These are phyloP conservation scores for Phytophthora litchii DNA, from an alignment of 352 stramenopile genomes.

Conservation along the genomic window DNA sequence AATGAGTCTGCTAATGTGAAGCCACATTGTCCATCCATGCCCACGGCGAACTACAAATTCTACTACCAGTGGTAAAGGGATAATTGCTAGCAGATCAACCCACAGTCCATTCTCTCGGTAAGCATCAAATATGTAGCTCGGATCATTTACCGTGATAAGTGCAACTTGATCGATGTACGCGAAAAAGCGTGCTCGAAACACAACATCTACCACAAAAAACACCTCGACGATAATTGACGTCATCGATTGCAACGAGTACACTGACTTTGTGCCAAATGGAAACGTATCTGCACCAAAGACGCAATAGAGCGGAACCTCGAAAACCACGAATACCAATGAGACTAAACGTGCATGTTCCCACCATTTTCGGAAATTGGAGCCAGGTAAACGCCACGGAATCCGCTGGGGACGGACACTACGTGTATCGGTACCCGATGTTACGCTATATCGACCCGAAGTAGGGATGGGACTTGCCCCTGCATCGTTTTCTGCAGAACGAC, in stretches of 20 bases:
- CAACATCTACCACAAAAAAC: conserved; percentile 64
- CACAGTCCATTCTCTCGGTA: conserved; percentile 62
- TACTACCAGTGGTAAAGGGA: conserved; percentile 57
- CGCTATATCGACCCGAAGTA: conserved; percentile 9
- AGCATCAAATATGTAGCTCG: conserved; percentile 67
- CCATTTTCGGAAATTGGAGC: conserved; percentile 60
- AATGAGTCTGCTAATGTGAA: conserved; percentile 52
- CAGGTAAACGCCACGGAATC: conserved; percentile 54
- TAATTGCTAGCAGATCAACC: conserved; percentile 62
- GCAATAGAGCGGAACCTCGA: conserved; percentile 70
- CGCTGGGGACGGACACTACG: background rate
- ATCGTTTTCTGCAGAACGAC: conserved; percentile 37
- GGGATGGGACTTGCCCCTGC: background rate
- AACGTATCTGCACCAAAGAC: conserved; percentile 70
- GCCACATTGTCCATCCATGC: conserved; percentile 40
- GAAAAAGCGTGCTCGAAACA: conserved; percentile 59
- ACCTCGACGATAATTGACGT: conserved; percentile 55
- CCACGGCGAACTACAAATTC: conserved; percentile 45
- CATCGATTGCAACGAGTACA: conserved; percentile 57
- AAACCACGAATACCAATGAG: conserved; percentile 58
- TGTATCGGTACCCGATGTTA: conserved; percentile 9
- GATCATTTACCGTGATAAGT: conserved; percentile 66
- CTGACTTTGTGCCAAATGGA: conserved; percentile 43
- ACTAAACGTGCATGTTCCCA: conserved; percentile 64
- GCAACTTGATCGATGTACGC: conserved; percentile 71